phyloP scores from a whole-genome alignment of 768 basidiomycete genomes.

The Leccinum uliginosum region DNA sequence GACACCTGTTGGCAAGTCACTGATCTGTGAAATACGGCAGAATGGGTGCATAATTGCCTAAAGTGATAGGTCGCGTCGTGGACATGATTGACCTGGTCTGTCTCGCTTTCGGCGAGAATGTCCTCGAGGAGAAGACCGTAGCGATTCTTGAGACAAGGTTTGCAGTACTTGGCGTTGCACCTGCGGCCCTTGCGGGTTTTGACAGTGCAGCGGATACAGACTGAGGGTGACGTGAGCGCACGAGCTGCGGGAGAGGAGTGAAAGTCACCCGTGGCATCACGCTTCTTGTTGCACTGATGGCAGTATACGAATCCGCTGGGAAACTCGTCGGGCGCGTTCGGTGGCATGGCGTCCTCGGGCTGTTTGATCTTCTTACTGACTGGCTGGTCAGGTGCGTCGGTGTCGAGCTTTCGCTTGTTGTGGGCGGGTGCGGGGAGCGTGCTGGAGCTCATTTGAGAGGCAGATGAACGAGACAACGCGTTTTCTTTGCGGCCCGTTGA shows the following conservation, averaged over 20 bases:
- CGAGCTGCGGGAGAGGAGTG: not conserved
- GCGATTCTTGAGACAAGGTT: conserved; percentile 59
- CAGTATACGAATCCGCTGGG: conserved; percentile 50
- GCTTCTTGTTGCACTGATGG: conserved; percentile 69
- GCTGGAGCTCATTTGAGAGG: conserved; percentile 28
- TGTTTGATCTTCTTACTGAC: conserved; percentile 27
- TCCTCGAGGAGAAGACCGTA: conserved; percentile 46
- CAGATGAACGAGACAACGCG: conserved; percentile 36
- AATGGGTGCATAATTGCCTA: conserved; percentile 37
- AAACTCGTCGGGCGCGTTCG: conserved; percentile 25
- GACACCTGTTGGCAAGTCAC: conserved; percentile 47
- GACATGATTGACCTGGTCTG: conserved; percentile 25
- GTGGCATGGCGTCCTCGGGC: conserved; percentile 15
- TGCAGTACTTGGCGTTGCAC: conserved; percentile 61
- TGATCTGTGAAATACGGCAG: conserved; percentile 9
- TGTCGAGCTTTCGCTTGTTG: conserved; percentile 50
- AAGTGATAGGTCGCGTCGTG: conserved; percentile 41
- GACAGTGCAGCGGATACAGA: conserved; percentile 36
- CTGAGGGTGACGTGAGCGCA: conserved; percentile 21
- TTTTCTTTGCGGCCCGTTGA: conserved; percentile 43
- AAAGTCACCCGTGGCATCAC: conserved; percentile 44
- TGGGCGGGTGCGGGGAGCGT: conserved; percentile 27
- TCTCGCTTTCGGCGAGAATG: conserved; percentile 38
- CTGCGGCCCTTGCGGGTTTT: conserved; percentile 32
- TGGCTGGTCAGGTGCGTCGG: conserved; percentile 15